These are phyloP conservation scores for Astraeus odoratus DNA, from an alignment of 768 basidiomycete species.

Conservation along the genomic window DNA sequence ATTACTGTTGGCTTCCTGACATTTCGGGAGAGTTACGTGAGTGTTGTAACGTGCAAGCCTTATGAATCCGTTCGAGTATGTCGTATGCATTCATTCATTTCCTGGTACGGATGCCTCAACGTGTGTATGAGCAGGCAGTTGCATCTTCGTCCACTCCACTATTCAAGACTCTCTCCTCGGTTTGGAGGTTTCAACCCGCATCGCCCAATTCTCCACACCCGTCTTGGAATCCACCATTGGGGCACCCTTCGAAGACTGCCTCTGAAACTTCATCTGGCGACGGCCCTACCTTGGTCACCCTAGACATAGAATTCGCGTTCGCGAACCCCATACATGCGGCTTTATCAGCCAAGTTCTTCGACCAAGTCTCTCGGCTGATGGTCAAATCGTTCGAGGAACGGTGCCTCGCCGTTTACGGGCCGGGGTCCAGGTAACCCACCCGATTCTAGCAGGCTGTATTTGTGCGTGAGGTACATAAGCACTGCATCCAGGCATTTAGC, in stretches of 20 bases:
- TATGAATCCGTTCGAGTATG: conserved; percentile 73
- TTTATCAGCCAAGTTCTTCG: conserved; percentile 80
- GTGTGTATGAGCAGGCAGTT: conserved; percentile 45
- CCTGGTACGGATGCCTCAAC: background rate
- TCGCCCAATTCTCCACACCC: conserved; percentile 36
- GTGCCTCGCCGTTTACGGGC: conserved; percentile 67
- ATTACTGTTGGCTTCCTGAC: conserved; percentile 83
- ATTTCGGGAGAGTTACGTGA: conserved; percentile 83
- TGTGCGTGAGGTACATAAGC: no score
- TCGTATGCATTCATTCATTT: conserved; percentile 6
- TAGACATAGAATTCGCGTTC: conserved; percentile 84
- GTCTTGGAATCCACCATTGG: conserved; percentile 12
- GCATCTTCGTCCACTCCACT: conserved; percentile 66
- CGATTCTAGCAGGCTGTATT: background rate
- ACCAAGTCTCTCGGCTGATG: conserved; percentile 83
- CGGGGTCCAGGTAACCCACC: conserved; percentile 21
- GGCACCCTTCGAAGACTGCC: background rate
- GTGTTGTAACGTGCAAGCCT: conserved; percentile 75
- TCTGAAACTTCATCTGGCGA: conserved; percentile 10
- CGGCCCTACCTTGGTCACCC: conserved; percentile 70
- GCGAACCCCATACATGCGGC: conserved; percentile 79
- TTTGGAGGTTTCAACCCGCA: conserved; percentile 68
- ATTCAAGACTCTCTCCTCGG: conserved; percentile 64
- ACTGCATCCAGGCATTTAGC: no score
- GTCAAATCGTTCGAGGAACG: conserved; percentile 88